These are phyloP conservation scores for Gleditsia sinensis DNA, from an alignment of 306 rosid species.

Conservation along the genomic window DNA sequence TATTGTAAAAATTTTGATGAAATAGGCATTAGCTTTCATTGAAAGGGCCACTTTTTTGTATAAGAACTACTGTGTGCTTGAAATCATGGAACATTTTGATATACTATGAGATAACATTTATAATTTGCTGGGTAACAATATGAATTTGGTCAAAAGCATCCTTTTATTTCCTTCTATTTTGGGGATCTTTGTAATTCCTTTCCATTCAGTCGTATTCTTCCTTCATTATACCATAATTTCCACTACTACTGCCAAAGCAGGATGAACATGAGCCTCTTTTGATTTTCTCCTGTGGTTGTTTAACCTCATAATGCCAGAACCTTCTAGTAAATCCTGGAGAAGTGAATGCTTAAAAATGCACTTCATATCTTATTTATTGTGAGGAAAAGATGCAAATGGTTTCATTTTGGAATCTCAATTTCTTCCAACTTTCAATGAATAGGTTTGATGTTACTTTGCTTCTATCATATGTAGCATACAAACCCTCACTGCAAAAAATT, in stretches of 20 bases:
- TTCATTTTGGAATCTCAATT: constrained; percentile 18
- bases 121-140: neutral
- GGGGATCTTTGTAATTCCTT: neutral
- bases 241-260: neutral
- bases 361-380: constrained; percentile 4
- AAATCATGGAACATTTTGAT: neutral
- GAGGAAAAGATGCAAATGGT: constrained; percentile 5
- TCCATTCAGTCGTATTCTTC: constrained; percentile 8
- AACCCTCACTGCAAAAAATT: neutral
- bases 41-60: neutral
- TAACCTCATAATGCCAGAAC: neutral
- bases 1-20: neutral
- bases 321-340: neutral
- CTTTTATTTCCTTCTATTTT: neutral
- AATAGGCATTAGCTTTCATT: constrained; percentile 10
- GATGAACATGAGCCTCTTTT: neutral
- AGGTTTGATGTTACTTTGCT: neutral
- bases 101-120: neutral
- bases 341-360: constrained; percentile 1
- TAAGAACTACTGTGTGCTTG: neutral
- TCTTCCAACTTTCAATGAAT: neutral
- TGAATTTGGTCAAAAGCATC: neutral
- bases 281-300: neutral
- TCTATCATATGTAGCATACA: neutral
- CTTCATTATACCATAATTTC: neutral